Evolutionary conservation across 139 green algal genomes (phyloP).

Genomic region (Micractinium sp.): DNA sequence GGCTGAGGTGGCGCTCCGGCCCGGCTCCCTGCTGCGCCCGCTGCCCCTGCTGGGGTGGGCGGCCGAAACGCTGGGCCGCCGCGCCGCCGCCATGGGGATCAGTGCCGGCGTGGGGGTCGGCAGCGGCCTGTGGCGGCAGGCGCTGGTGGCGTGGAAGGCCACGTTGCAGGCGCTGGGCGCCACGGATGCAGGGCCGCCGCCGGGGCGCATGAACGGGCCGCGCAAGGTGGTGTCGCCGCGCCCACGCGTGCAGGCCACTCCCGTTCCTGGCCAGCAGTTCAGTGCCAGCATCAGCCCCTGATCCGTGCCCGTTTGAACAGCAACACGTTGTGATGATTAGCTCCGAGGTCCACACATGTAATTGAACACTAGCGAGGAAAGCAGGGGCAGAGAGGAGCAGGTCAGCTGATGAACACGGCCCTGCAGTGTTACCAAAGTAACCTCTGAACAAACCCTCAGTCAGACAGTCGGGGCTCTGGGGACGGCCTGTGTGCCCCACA

Average conservation of each 20-base stretch:
- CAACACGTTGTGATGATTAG: too few relatives aligned
- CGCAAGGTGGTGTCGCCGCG: too few relatives aligned
- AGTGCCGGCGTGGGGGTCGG: not conserved
- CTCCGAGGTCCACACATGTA: too few relatives aligned
- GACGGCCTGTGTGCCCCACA: too few relatives aligned
- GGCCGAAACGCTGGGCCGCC: too few relatives aligned
- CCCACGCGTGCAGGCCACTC: too few relatives aligned
- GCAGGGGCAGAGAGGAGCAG: too few relatives aligned
- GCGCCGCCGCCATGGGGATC: not conserved
- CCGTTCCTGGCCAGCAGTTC: not conserved
- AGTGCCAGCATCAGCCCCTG: not conserved
- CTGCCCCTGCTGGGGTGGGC: conserved; percentile 12
- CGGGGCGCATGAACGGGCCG: not conserved
- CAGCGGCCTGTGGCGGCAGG: not conserved
- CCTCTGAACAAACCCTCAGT: not conserved
- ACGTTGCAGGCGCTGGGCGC: not conserved
- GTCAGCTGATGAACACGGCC: too few relatives aligned
- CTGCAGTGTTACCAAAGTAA: too few relatives aligned
- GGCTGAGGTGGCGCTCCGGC: not conserved
- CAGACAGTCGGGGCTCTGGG: not conserved
- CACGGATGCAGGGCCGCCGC: conserved; percentile 6
- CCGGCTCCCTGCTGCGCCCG: conserved; percentile 12
- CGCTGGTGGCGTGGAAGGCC: not conserved
- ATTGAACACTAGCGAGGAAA: too few relatives aligned
- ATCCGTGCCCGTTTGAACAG: too few relatives aligned